Evolutionary conservation across 2,329 filamentous ascomycete species (phyloP).

Genomic region (Aureobasidium leucospermi): DNA sequence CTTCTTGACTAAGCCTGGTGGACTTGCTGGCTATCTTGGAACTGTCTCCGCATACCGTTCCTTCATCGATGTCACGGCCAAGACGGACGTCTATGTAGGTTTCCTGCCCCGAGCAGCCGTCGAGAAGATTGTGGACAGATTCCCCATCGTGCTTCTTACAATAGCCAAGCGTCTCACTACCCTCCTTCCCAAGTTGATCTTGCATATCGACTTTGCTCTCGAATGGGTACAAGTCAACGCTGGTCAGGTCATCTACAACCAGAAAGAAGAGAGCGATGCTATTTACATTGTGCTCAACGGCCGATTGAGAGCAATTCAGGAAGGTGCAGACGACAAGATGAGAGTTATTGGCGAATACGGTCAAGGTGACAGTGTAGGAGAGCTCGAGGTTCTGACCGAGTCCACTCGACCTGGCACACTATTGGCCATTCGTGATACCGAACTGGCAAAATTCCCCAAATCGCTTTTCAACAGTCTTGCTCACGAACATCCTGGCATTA

Average conservation of each 20-base stretch:
- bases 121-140: slow-evolving; percentile 85
- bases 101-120: slow-evolving; percentile 80
- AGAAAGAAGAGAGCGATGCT: slow-evolving; percentile 91
- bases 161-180: slow-evolving; percentile 93
- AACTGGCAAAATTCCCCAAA: slow-evolving; percentile 90
- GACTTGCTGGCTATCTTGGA: slow-evolving; percentile 87
- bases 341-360: slow-evolving; percentile 87
- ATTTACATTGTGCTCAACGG: slow-evolving; percentile 98
- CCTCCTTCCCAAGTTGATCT: slow-evolving; percentile 77
- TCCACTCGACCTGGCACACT: slow-evolving; percentile 82
- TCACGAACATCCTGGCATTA: slow-evolving; percentile 94
- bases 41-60: slow-evolving; percentile 92
- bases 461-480: slow-evolving; percentile 96
- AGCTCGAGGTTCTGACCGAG: slow-evolving; percentile 94
- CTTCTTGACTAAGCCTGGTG: slow-evolving; percentile 88
- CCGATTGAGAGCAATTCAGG: slow-evolving; percentile 74
- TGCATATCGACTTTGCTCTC: slow-evolving; percentile 95
- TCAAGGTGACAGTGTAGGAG: slow-evolving; percentile 94
- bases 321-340: slow-evolving; percentile 72
- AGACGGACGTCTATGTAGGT: slow-evolving; percentile 96
- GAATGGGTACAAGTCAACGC: slow-evolving; percentile 98
- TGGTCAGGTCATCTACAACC: slow-evolving; percentile 88
- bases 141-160: slow-evolving; percentile 85
- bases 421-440: slow-evolving; percentile 93
- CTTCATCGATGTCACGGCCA: slow-evolving; percentile 92